These are phyloP conservation scores for Glebionis coronaria DNA, from an alignment of 129 eudicot species.

Conservation along the genomic window DNA sequence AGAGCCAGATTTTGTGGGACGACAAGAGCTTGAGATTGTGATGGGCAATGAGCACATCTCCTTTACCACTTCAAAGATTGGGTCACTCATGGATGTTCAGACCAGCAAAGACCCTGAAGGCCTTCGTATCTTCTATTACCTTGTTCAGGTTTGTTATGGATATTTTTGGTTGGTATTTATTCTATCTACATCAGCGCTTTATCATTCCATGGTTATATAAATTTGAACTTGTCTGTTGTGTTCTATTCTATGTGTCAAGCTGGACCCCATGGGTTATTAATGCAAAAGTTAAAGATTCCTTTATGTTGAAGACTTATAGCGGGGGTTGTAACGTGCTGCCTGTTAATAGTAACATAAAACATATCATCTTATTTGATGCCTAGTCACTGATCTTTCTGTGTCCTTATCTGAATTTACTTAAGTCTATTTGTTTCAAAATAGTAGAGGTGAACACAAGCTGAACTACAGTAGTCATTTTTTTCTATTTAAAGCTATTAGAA, in stretches of 20 bases:
- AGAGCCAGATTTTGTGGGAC: slow-evolving; percentile 93
- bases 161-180: too few species aligned
- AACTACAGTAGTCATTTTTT: too few species aligned
- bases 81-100: slow-evolving; percentile 99
- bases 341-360: background rate
- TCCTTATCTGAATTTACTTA: background rate
- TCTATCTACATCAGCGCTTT: background rate
- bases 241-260: background rate
- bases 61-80: slow-evolving; percentile 96
- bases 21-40: slow-evolving; percentile 99
- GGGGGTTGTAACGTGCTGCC: background rate
- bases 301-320: background rate
- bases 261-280: too few species aligned
- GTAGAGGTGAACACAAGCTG: too few species aligned
- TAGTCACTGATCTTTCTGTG: background rate
- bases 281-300: background rate
- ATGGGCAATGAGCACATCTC: slow-evolving; percentile 99
- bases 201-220: slow-evolving; percentile 1
- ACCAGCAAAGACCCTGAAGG: slow-evolving; percentile 99
- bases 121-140: slow-evolving; percentile 92
- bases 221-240: background rate
- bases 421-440: background rate
- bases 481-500: background rate
- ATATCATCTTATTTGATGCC: background rate
- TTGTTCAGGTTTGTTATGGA: slow-evolving; percentile 74